Percentiles rank a stretch among this genome's conserved stretches.
These are phyloP conservation scores for Cyclotella baltica DNA, from an alignment of 108 stramenopile genomes.

Conservation along the genomic window DNA sequence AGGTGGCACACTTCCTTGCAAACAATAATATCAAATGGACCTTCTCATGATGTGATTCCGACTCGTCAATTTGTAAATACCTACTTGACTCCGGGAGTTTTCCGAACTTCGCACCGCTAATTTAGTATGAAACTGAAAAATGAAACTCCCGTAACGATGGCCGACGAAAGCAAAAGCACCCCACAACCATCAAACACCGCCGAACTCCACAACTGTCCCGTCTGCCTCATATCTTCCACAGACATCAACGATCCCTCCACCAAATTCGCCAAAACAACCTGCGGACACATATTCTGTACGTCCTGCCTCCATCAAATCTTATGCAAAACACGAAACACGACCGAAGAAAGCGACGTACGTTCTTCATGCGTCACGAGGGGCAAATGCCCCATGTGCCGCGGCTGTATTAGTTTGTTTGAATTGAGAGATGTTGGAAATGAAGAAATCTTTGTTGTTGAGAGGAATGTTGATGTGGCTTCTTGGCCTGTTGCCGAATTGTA, in stretches of 20 bases:
- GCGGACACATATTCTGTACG: constrained; percentile 15
- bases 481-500: constrained; percentile 24
- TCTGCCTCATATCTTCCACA: constrained; percentile 9
- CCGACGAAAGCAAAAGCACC: no score
- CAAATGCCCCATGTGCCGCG: constrained; percentile 48
- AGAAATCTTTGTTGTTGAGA: not conserved
- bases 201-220: constrained; percentile 7
- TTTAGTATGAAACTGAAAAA: no score
- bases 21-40: no score
- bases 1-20: no score
- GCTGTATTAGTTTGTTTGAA: constrained; percentile 33
- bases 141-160: no score
- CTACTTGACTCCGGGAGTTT: no score
- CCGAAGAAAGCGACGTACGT: constrained; percentile 5
- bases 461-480: constrained; percentile 16
- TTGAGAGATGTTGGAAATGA: constrained; percentile 1
- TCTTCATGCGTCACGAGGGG: constrained; percentile 13
- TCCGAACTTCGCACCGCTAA: no score
- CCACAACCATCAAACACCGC: no score
- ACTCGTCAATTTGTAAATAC: no score
- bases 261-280: constrained; percentile 11
- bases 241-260: not conserved
- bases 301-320: constrained; percentile 6
- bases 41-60: no score
- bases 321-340: not conserved